Percentiles rank a stretch among this genome's conserved stretches.
Conservation (phyloP, 2,329 filamentous ascomycete genomes). For the Colletotrichum melonis region DNA sequence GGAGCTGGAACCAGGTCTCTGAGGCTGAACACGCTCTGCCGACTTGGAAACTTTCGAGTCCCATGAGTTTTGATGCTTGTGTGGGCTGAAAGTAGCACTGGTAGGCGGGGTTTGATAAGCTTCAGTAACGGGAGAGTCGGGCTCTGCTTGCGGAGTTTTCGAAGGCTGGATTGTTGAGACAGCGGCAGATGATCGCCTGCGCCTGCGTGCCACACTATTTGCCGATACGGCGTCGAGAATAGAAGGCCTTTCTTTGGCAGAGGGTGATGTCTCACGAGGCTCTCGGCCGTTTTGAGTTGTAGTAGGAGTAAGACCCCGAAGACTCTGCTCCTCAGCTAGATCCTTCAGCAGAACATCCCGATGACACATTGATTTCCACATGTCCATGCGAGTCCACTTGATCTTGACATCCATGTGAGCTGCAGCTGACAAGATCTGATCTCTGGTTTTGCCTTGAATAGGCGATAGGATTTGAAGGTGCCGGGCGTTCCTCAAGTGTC, state of each 20-base stretch:
- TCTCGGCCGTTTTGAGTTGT: conserved; percentile 19
- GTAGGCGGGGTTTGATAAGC: conserved; percentile 62
- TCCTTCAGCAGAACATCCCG: conserved; percentile 88
- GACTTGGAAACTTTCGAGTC: conserved; percentile 47
- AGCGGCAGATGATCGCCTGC: conserved; percentile 31
- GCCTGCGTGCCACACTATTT: conserved; percentile 17
- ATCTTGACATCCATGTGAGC: conserved; percentile 87
- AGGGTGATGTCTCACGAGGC: conserved; percentile 24
- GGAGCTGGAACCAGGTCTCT: conserved; percentile 44
- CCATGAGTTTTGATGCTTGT: conserved; percentile 55
- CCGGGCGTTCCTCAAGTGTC: conserved; percentile 86
- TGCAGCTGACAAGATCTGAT: conserved; percentile 86
- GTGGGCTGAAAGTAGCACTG: conserved; percentile 48
- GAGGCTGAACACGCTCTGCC: conserved; percentile 42
- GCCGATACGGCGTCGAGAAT: conserved; percentile 21
- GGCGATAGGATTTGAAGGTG: conserved; percentile 91
- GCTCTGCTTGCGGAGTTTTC: conserved; percentile 42
- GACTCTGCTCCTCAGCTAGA: conserved; percentile 73
- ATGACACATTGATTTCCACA: conserved; percentile 92
- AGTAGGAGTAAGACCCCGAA: conserved; percentile 13
- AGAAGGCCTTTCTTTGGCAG: conserved; percentile 10
- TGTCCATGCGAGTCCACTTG: conserved; percentile 94
- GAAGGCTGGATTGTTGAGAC: conserved; percentile 22
- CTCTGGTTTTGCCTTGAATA: conserved; percentile 89
- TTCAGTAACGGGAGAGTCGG: conserved; percentile 54